Base-by-base conservation (phyloP, 345 rosid species). In the Reutealis trisperma region DNA sequence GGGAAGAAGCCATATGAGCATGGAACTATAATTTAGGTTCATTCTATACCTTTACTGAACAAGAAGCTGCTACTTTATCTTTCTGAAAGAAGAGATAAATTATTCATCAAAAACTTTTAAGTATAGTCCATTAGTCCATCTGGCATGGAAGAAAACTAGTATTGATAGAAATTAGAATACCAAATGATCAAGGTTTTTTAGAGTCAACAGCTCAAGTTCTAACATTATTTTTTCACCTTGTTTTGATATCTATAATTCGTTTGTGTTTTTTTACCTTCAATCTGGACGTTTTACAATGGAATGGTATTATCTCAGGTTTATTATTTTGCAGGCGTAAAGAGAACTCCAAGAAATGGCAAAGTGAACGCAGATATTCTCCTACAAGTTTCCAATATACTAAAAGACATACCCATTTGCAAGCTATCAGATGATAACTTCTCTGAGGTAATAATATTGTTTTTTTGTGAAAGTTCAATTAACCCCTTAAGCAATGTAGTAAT, bases 381-480 rank as follows among this genome's bases (percentile, higher is more conserved):
- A 68, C 79, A 78, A 81, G 80, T 87, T 58, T 84, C 79, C 11
- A 76, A 77, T 78, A 73, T 74, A 76, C 66, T 74, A 34, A 71
- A 80, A 52, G 89, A 82, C 61, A 63, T 88, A 34, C 77, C 81
- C 25, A 72, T 84, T 63, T 72, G 69, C 73, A 75, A 84, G 72
- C 77, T 90, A 58, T 85, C 86, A 30, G 87, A 90, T 71, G 81
- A 84, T 55, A 84, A 87, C 74, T 81, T 87, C 76, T 70, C 83
- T 42, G 87, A 85, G 90, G 91, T 88, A 83, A 70, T 16, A 22
- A 22, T 58, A 70, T 55, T 12, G 1, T 60, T 60, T 47, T 4
- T 10, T 54, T 78, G 49, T 59, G 60, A 61, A 68, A 21, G 12
- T n/a, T 54, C 24, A 9, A 16, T 7, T 25, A 30, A 45, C 12